Evolutionary conservation across 371 early-diverging fungal genomes (phyloP).

Genomic region (Mucor lusitanicus): DNA sequence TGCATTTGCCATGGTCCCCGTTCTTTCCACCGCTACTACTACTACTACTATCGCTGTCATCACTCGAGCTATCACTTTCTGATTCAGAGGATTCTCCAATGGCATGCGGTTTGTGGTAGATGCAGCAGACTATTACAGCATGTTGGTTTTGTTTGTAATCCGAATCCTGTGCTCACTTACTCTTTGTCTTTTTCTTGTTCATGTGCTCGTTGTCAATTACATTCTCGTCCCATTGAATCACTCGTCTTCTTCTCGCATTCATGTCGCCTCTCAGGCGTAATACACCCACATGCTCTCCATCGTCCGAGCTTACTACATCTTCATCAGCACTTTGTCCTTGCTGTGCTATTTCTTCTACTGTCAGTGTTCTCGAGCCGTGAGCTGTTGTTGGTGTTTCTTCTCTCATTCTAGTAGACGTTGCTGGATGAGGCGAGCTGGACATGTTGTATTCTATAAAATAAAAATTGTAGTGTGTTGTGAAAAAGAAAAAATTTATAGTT

Average conservation of each 20-base stretch:
- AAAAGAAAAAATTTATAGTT: neutral
- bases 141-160: slow-evolving; percentile 31
- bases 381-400: slow-evolving; percentile 25
- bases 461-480: neutral
- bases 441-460: neutral
- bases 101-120: slow-evolving; percentile 74
- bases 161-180: slow-evolving; percentile 35
- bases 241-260: slow-evolving; percentile 40
- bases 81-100: slow-evolving; percentile 76
- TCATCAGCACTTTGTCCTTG: slow-evolving; percentile 16
- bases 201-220: slow-evolving; percentile 89
- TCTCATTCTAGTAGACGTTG: slow-evolving; percentile 23
- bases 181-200: slow-evolving; percentile 82
- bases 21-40: slow-evolving; percentile 31
- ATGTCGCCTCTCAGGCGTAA: slow-evolving; percentile 57
- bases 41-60: slow-evolving; percentile 35
- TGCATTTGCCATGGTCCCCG: slow-evolving; percentile 37
- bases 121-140: slow-evolving; percentile 91
- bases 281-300: slow-evolving; percentile 47
- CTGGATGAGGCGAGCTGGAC: slow-evolving; percentile 8
- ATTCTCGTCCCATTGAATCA: slow-evolving; percentile 80
- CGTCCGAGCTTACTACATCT: slow-evolving; percentile 9
- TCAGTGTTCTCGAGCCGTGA: slow-evolving; percentile 46
- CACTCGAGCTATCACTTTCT: slow-evolving; percentile 43
- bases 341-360: slow-evolving; percentile 24